A percentile compares a stretch with the other conserved stretches of the same genome.
phyloP scores from a whole-genome alignment of 331 rosid species.

The Spiraea crenata region DNA sequence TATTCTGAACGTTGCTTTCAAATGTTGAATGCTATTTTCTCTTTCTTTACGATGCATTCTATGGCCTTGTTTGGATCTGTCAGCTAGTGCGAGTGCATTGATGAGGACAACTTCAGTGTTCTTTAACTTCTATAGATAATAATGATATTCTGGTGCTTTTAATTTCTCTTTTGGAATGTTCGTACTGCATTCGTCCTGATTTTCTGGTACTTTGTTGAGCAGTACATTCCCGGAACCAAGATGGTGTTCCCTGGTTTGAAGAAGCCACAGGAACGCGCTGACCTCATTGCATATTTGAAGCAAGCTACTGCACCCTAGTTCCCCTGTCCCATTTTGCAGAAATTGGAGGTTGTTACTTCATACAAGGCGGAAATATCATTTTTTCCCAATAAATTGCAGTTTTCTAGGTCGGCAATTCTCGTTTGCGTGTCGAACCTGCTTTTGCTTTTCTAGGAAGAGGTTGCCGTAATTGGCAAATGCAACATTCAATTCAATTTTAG shows the following conservation, averaged over 20 bases:
- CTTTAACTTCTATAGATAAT: background rate
- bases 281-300: conserved; percentile 80
- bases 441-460: conserved; percentile 27
- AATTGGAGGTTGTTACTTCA: conserved; percentile 27
- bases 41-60: background rate
- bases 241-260: conserved; percentile 90
- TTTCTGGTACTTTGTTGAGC: conserved; percentile 24
- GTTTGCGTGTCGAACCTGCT: conserved; percentile 37
- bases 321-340: conserved; percentile 39
- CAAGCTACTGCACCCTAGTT: conserved; percentile 44
- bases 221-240: conserved; percentile 96
- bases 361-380: conserved; percentile 34
- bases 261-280: conserved; percentile 91
- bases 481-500: conserved; percentile 35
- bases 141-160: too few relatives aligned
- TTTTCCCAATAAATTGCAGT: conserved; percentile 55
- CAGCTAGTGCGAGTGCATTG: background rate
- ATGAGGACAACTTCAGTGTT: background rate
- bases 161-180: too few relatives aligned
- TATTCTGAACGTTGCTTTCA: too few relatives aligned
- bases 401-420: conserved; percentile 44
- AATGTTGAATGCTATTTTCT: background rate
- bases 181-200: background rate
- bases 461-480: conserved; percentile 42
- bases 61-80: background rate